Percentiles rank a stretch among this genome's conserved stretches.
Evolutionary conservation across 2,329 filamentous ascomycete genomes (phyloP).

Genomic region (Talaromyces sp.): DNA sequence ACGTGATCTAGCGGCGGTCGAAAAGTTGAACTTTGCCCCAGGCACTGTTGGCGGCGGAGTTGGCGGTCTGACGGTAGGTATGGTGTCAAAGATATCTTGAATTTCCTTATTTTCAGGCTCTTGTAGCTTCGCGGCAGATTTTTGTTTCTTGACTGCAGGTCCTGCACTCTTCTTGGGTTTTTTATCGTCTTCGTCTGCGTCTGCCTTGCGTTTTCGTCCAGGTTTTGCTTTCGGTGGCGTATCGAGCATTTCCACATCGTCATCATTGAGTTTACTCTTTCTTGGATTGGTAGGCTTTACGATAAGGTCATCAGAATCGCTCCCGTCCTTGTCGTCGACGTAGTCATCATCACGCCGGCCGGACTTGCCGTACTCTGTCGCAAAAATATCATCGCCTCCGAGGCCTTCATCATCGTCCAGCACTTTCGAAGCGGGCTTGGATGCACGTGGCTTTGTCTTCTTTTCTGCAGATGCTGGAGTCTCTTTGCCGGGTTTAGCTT

Average conservation of each 20-base stretch:
- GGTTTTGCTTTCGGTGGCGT: constrained; percentile 44
- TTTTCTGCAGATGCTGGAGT: constrained; percentile 18
- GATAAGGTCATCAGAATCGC: constrained; percentile 61
- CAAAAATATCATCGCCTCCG: constrained; percentile 77
- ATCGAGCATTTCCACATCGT: constrained; percentile 53
- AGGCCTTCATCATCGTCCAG: constrained; percentile 66
- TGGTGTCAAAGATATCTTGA: constrained; percentile 81
- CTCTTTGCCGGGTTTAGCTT: constrained; percentile 45
- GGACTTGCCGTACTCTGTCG: constrained; percentile 63
- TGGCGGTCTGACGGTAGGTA: constrained; percentile 77
- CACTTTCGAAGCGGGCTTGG: constrained; percentile 31
- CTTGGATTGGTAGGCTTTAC: constrained; percentile 57
- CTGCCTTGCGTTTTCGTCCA: constrained; percentile 56
- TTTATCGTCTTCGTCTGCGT: constrained; percentile 51
- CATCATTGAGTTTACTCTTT: constrained; percentile 34
- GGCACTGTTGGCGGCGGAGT: constrained; percentile 70
- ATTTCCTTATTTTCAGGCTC: constrained; percentile 67
- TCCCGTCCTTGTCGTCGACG: constrained; percentile 62
- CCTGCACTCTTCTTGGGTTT: constrained; percentile 49
- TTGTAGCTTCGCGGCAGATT: constrained; percentile 31
- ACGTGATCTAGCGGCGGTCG: constrained; percentile 57
- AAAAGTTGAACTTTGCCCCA: constrained; percentile 76
- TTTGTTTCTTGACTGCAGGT: constrained; percentile 38
- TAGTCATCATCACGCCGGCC: constrained; percentile 65
- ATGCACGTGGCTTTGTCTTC: constrained; percentile 13